Percentiles rank a stretch among this genome's conserved stretches.
Evolutionary conservation across 768 basidiomycete genomes (phyloP).

Genomic region (Tephrocybe sp.): DNA sequence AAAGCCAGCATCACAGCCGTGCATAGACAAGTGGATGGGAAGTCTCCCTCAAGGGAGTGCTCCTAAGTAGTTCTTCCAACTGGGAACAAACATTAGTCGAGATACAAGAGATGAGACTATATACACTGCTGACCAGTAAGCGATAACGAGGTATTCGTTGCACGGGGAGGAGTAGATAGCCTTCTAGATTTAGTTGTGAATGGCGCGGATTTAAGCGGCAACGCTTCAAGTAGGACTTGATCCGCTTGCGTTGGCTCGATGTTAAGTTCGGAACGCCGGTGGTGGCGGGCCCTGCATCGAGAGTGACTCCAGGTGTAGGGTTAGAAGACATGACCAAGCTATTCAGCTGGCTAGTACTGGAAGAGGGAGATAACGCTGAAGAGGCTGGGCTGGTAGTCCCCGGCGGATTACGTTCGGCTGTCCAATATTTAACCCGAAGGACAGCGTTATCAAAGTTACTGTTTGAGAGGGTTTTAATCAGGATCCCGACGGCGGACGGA

Average conservation of each 20-base stretch:
- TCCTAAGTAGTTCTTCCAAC: conserved; percentile 84
- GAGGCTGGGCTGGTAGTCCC: conserved; percentile 36
- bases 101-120: conserved; percentile 3
- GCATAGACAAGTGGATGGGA: conserved; percentile 32
- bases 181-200: conserved; percentile 91
- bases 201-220: conserved; percentile 88
- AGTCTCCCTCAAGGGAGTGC: conserved; percentile 62
- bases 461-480: conserved; percentile 13
- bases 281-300: conserved; percentile 37
- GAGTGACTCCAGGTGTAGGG: conserved; percentile 38
- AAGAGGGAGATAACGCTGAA: conserved; percentile 52
- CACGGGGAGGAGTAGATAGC: conserved; percentile 90
- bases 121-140: conserved; percentile 64
- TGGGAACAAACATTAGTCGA: conserved; percentile 24
- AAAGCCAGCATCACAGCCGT: neutral
- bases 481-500: conserved; percentile 1
- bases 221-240: conserved; percentile 85
- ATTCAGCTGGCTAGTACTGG: conserved; percentile 60
- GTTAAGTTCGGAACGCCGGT: conserved; percentile 57
- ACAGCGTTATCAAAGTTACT: conserved; percentile 95
- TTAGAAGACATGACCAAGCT: conserved; percentile 55
- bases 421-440: conserved; percentile 86
- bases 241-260: conserved; percentile 81
- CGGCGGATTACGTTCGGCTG: conserved; percentile 48
- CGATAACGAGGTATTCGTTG: conserved; percentile 98